Conservation (phyloP, 352 stramenopile genomes). For the Stephanocyclus meneghinianus region DNA sequence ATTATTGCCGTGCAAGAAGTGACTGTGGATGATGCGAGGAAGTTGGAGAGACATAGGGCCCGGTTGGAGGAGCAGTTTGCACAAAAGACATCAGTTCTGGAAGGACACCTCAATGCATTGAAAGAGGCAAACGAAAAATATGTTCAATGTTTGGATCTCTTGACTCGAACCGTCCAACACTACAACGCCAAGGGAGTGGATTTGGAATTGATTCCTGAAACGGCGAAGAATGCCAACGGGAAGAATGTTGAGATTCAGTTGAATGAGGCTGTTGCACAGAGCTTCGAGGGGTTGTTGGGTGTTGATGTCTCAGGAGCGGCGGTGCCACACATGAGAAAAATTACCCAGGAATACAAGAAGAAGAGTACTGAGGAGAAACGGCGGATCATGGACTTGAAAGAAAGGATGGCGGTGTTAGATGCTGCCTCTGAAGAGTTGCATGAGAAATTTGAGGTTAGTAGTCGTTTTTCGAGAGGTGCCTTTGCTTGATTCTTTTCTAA, state of each 20-base stretch:
- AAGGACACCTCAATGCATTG: conserved; percentile 54
- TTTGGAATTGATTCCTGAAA: conserved; percentile 87
- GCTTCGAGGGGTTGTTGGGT: conserved; percentile 46
- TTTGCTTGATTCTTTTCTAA: not conserved
- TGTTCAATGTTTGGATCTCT: conserved; percentile 82
- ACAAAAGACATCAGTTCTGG: conserved; percentile 43
- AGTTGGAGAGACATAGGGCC: conserved; percentile 78
- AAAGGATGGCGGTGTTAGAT: conserved; percentile 56
- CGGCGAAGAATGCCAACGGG: conserved; percentile 85
- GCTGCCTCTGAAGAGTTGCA: conserved; percentile 34
- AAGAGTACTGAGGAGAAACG: conserved; percentile 37
- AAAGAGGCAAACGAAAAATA: conserved; percentile 78
- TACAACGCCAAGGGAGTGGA: conserved; percentile 85
- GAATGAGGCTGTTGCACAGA: conserved; percentile 40
- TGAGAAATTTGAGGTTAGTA: conserved; percentile 54
- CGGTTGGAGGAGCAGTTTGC: conserved; percentile 71
- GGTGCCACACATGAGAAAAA: conserved; percentile 40
- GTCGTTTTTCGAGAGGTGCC: conserved; percentile 1
- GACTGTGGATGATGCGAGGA: conserved; percentile 78
- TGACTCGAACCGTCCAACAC: conserved; percentile 83
- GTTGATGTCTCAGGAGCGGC: conserved; percentile 59
- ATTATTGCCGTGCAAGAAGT: conserved; percentile 78
- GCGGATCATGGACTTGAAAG: conserved; percentile 59
- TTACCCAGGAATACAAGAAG: conserved; percentile 44
- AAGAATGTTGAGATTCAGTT: conserved; percentile 55